These are phyloP conservation scores for Brassica carinata DNA, from an alignment of 345 rosid species.

Conservation along the genomic window DNA sequence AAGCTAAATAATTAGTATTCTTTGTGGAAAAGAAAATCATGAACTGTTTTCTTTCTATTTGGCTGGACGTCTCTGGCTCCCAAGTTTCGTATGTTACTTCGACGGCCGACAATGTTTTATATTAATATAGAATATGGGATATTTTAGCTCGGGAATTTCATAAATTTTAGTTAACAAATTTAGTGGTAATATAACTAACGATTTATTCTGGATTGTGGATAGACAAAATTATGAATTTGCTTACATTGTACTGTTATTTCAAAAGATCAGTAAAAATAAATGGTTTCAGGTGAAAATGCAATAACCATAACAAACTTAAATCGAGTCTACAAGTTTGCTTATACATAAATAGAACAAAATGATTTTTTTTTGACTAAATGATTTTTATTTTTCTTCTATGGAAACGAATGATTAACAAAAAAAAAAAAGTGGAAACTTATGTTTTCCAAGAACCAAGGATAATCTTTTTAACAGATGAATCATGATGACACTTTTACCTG, in stretches of 20 bases:
- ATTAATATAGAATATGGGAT: background rate
- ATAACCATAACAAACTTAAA: background rate
- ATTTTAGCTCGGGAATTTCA: background rate
- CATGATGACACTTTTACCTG: background rate
- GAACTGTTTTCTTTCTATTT: constrained; percentile 34
- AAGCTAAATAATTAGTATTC: constrained; percentile 4
- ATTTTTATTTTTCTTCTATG: too few relatives aligned
- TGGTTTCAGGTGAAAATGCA: background rate
- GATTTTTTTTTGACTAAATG: too few relatives aligned
- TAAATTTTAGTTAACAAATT: background rate
- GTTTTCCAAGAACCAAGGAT: background rate
- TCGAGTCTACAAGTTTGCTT: background rate
- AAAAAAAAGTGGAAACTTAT: background rate
- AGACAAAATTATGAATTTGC: background rate
- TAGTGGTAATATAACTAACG: background rate
- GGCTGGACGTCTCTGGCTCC: constrained; percentile 16
- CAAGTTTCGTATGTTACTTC: constrained; percentile 36
- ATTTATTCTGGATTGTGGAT: background rate
- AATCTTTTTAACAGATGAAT: background rate
- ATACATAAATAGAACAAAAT: background rate
- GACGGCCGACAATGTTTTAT: constrained; percentile 22
- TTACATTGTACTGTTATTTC: background rate
- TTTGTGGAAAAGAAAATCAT: constrained; percentile 19
- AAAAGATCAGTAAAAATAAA: background rate
- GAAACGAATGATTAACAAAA: background rate